Conservation (phyloP, 2,329 filamentous ascomycete genomes). For the Fusarium sp. region DNA sequence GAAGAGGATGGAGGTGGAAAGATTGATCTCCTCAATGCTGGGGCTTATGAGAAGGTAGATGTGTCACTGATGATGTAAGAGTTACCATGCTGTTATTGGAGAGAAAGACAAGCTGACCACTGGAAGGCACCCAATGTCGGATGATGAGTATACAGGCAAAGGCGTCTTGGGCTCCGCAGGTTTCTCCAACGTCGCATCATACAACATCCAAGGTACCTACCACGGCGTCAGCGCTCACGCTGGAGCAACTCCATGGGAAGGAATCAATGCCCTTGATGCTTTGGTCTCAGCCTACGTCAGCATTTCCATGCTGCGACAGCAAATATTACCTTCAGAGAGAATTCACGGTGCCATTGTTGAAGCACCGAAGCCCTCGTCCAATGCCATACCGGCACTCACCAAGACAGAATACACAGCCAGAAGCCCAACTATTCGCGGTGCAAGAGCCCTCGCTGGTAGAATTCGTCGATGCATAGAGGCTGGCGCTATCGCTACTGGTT, state of each 20-base stretch:
- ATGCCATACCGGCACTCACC: not conserved
- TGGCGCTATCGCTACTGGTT: constrained; percentile 13
- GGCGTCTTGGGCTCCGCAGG: not conserved
- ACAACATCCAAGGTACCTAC: not conserved
- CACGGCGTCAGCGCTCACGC: constrained; percentile 10
- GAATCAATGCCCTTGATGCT: constrained; percentile 18
- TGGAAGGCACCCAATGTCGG: constrained; percentile 5
- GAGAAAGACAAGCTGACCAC: not conserved
- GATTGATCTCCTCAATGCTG: constrained; percentile 1
- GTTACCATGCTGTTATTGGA: not conserved
- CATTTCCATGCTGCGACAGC: constrained; percentile 13
- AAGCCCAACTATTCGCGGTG: not conserved
- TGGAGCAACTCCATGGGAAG: constrained; percentile 13
- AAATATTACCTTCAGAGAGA: constrained; percentile 5
- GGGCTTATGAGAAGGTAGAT: not conserved
- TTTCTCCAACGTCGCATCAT: not conserved
- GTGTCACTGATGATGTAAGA: constrained; percentile 8
- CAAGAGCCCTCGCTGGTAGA: not conserved
- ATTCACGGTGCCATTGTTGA: constrained; percentile 20
- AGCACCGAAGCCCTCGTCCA: not conserved
- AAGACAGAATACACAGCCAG: not conserved
- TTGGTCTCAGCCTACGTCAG: constrained; percentile 4
- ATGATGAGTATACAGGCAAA: not conserved
- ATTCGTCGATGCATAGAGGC: constrained; percentile 5
- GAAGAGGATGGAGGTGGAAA: constrained; percentile 18